These are phyloP conservation scores for Leccinum longicurvipes DNA, from an alignment of 768 basidiomycete species.

Conservation along the genomic window DNA sequence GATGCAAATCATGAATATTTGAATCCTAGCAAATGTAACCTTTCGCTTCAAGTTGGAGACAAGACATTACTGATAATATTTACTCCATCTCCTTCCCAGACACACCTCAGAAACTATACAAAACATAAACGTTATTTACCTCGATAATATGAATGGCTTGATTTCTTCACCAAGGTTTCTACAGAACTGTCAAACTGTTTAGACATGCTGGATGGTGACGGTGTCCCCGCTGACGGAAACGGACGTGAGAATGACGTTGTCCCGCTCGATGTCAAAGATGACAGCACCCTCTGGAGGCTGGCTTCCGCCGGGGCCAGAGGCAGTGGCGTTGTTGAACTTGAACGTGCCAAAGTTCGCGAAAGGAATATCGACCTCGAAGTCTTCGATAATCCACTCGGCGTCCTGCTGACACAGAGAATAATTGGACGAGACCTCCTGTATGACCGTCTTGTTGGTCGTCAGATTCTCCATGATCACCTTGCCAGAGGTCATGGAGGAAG, in stretches of 20 bases:
- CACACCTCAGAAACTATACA: neutral
- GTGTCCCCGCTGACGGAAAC: neutral
- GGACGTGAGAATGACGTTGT: neutral
- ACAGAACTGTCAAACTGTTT: neutral
- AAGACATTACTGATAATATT: neutral
- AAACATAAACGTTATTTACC: neutral
- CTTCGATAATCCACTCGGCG: neutral
- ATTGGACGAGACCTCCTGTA: neutral
- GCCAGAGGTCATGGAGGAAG: neutral
- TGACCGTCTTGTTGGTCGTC: neutral
- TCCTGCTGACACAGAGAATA: neutral
- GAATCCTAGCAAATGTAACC: too few relatives aligned
- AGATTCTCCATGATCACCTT: neutral
- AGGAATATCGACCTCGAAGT: neutral
- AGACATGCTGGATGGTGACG: neutral
- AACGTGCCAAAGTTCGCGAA: neutral
- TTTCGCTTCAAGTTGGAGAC: neutral
- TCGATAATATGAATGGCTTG: neutral
- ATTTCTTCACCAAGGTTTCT: neutral
- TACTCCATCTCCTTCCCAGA: neutral
- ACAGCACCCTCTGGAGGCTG: neutral
- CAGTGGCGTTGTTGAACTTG: neutral
- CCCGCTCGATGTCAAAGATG: neutral
- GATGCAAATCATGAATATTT: too few relatives aligned
- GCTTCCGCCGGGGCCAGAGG: neutral